Conservation (phyloP, 1,139 yeast species). For the Blastobotrys aristatus region DNA sequence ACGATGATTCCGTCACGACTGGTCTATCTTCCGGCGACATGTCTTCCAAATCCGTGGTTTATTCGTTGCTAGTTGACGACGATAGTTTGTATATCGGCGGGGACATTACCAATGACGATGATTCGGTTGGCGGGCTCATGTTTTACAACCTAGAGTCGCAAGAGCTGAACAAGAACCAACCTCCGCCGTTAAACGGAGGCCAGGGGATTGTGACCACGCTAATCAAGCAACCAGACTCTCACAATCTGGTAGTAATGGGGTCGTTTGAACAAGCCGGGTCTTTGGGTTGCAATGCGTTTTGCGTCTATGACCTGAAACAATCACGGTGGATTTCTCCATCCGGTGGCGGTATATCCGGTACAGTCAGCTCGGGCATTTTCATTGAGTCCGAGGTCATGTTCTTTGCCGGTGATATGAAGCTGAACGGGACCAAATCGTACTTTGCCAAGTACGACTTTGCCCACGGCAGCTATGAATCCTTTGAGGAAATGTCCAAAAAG, state of each 20-base stretch:
- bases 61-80: slow-evolving; percentile 41
- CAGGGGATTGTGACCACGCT: slow-evolving; percentile 47
- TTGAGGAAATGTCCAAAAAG: slow-evolving; percentile 25
- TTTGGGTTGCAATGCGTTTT: slow-evolving; percentile 56
- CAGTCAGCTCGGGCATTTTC: slow-evolving; percentile 52
- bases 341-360: slow-evolving; percentile 46
- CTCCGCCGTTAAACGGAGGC: slow-evolving; percentile 36
- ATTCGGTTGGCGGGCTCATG: slow-evolving; percentile 40
- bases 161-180: slow-evolving; percentile 44
- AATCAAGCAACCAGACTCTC: slow-evolving; percentile 46
- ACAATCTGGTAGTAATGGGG: slow-evolving; percentile 70
- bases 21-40: slow-evolving; percentile 36
- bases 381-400: slow-evolving; percentile 47
- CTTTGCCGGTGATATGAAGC: slow-evolving; percentile 56
- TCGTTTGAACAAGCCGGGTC: slow-evolving; percentile 58
- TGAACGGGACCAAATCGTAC: slow-evolving; percentile 38
- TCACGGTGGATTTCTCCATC: slow-evolving; percentile 53
- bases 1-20: slow-evolving; percentile 29
- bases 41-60: slow-evolving; percentile 37
- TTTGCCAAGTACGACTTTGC: slow-evolving; percentile 52
- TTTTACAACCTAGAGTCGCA: slow-evolving; percentile 47
- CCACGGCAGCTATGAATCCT: slow-evolving; percentile 29
- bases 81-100: slow-evolving; percentile 48
- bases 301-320: slow-evolving; percentile 57
- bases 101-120: slow-evolving; percentile 42